A percentile compares a stretch with the other conserved stretches of the same genome.
These are phyloP conservation scores for Talaromyces proteolyticus DNA, from an alignment of 495 filamentous ascomycete species.

Conservation along the genomic window DNA sequence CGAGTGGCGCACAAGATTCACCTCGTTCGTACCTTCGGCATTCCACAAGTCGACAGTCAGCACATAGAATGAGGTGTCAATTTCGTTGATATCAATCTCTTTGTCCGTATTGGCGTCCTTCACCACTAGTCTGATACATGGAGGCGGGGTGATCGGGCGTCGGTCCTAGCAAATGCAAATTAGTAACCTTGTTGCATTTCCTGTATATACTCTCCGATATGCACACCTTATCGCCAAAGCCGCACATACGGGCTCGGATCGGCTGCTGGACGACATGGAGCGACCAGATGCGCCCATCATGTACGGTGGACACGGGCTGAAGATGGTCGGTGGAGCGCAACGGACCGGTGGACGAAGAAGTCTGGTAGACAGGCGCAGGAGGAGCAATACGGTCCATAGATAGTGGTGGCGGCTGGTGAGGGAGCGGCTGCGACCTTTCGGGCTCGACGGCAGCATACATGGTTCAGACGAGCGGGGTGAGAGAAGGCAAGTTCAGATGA, in stretches of 20 bases:
- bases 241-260: slow-evolving; percentile 93
- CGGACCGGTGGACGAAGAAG: slow-evolving; percentile 25
- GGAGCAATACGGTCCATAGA: slow-evolving; percentile 44
- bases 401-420: slow-evolving; percentile 34
- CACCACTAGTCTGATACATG: slow-evolving; percentile 82
- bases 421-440: slow-evolving; percentile 35
- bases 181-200: neutral
- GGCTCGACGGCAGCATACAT: slow-evolving; percentile 38
- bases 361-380: slow-evolving; percentile 35
- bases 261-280: slow-evolving; percentile 89
- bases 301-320: slow-evolving; percentile 29
- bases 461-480: slow-evolving; percentile 14
- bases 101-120: slow-evolving; percentile 74
- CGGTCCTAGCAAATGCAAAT: slow-evolving; percentile 60
- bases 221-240: slow-evolving; percentile 93
- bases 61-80: slow-evolving; percentile 86
- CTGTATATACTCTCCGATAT: slow-evolving; percentile 1
- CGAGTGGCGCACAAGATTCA: slow-evolving; percentile 89
- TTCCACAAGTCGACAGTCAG: slow-evolving; percentile 92
- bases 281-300: slow-evolving; percentile 51
- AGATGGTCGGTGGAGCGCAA: slow-evolving; percentile 30
- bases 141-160: slow-evolving; percentile 91
- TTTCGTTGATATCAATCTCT: slow-evolving; percentile 77
- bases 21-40: slow-evolving; percentile 75
- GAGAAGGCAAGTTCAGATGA: too few relatives aligned